Conservation (phyloP, 1,284 basidiomycete species). For the Vanrija sp. region DNA sequence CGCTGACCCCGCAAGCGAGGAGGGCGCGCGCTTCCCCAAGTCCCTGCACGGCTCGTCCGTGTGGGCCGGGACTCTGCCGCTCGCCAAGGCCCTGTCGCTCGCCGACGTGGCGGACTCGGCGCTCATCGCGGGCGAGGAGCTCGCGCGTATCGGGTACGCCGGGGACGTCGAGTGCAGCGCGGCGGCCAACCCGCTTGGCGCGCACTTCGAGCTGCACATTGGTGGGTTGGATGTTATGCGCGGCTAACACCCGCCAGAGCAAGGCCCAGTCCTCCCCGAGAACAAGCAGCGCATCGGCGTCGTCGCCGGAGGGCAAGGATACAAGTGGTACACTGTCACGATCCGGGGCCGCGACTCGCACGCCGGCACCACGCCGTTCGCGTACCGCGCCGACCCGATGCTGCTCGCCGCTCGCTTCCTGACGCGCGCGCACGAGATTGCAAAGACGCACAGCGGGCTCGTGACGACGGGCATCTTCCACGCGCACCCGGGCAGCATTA, state of each 20-base stretch:
- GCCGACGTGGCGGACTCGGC: constrained; percentile 11
- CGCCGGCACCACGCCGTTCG: constrained; percentile 30
- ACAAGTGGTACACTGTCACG: constrained; percentile 26
- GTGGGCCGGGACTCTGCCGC: constrained; percentile 17
- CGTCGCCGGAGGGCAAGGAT: constrained; percentile 30
- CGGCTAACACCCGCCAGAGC: constrained; percentile 13
- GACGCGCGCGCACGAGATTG: constrained; percentile 13
- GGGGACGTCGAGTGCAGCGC: constrained; percentile 3
- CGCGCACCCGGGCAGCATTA: constrained; percentile 18
- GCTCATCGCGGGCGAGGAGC: constrained; percentile 13
- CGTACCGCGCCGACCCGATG: constrained; percentile 22
- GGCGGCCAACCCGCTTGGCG: constrained; percentile 20
- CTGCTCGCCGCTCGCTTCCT: constrained; percentile 14
- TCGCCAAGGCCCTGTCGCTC: constrained; percentile 5
- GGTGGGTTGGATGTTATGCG: neutral
- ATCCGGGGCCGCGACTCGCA: constrained; percentile 24
- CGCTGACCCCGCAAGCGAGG: constrained; percentile 12
- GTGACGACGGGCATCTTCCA: constrained; percentile 21
- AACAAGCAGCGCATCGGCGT: constrained; percentile 18
- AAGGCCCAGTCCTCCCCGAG: constrained; percentile 29
- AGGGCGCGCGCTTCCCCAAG: constrained; percentile 16
- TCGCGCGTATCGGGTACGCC: constrained; percentile 15
- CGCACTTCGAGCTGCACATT: constrained; percentile 38
- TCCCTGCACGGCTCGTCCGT: constrained; percentile 17
- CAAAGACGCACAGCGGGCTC: constrained; percentile 12